Evolutionary conservation across 75 land plant genomes (phyloP), one percentile per base, ranked within the genome.

Genomic region (Pinus tabuliformis): DNA sequence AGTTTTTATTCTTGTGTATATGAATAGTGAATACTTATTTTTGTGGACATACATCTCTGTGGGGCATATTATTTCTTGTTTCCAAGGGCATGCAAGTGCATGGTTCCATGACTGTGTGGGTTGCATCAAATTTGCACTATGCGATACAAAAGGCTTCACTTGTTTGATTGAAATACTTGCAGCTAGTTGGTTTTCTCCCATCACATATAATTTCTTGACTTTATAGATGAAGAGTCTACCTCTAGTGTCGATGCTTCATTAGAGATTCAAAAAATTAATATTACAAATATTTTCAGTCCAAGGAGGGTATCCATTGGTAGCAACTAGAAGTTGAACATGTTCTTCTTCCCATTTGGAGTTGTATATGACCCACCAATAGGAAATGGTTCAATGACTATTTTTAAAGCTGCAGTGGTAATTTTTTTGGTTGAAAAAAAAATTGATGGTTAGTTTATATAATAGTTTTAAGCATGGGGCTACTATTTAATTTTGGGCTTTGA

Each of bases 241-340:
- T 56, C 30, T 56, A 39, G 49, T 17, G 18, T 52, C 36, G 24
- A 72, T 72, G 45, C 58, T 56, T 56, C 36, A 56, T 26, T 28
- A 20, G 74, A 5, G 33, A 45, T 71, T 59, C 70, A 76, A 16
- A 21, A 62, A 39, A 57, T 63, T 76, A 59, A 68, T 70, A 39
- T 81, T 66, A 24, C 81, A 16, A 58, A 65, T 56, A 22, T 80
- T 59, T 88, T 84, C 60, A 73, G 86, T 73, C 93, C 90, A 71
- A 89, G 78, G 77, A 89, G 93, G 77, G 79, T 89, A 58, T 78
- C 86, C 13, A 86, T 90, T 70, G 93, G 92, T 20, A 87, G 90
- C 78, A 80, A 96, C 77, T 87, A 92, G 97, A 94, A 89, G 80
- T 95, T 85, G 54, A 71, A 71, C 20, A 4, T 24, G 2, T 9